Percentiles rank a stretch among this genome's conserved stretches.
phyloP scores from a whole-genome alignment of 805 yeast species.

The Starmerella roubikii region DNA sequence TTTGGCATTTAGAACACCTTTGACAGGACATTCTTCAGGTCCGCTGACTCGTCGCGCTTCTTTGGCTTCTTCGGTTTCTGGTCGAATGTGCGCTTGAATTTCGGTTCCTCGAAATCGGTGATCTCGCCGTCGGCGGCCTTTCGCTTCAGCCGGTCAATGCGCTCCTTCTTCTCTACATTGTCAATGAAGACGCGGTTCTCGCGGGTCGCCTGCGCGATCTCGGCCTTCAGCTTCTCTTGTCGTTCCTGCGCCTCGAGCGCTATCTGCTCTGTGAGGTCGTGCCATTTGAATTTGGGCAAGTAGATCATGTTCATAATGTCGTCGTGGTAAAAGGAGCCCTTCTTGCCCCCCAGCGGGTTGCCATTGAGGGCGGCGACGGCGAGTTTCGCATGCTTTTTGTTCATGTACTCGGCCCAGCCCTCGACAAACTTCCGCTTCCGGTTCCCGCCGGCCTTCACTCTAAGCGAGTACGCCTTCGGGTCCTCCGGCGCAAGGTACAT shows the following conservation, averaged over 20 bases:
- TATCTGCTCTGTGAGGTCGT: constrained; percentile 82
- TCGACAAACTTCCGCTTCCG: constrained; percentile 77
- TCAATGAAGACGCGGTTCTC: constrained; percentile 70
- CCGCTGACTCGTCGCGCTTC: constrained; percentile 4
- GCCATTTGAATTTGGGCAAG: constrained; percentile 87
- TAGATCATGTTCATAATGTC: constrained; percentile 87
- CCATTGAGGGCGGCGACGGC: constrained; percentile 82
- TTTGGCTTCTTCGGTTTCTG: constrained; percentile 37
- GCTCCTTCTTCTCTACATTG: constrained; percentile 69
- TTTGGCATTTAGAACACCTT: constrained; percentile 14
- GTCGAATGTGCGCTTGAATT: constrained; percentile 41
- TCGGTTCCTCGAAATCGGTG: constrained; percentile 23
- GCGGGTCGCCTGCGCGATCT: constrained; percentile 59
- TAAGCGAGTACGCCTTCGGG: constrained; percentile 41
- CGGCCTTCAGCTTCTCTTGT: constrained; percentile 76
- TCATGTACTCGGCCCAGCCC: constrained; percentile 91
- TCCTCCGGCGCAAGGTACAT: constrained; percentile 80
- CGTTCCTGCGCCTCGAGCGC: constrained; percentile 80
- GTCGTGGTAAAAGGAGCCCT: constrained; percentile 81
- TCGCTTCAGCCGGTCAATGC: constrained; percentile 38
- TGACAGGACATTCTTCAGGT: constrained; percentile 17
- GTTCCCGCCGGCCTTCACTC: constrained; percentile 84
- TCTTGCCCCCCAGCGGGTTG: constrained; percentile 80
- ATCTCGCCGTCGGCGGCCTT: constrained; percentile 16
- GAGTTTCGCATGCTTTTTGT: constrained; percentile 74